phyloP scores from a whole-genome alignment of 768 basidiomycete species.

The Boletus vermiculosoides region DNA sequence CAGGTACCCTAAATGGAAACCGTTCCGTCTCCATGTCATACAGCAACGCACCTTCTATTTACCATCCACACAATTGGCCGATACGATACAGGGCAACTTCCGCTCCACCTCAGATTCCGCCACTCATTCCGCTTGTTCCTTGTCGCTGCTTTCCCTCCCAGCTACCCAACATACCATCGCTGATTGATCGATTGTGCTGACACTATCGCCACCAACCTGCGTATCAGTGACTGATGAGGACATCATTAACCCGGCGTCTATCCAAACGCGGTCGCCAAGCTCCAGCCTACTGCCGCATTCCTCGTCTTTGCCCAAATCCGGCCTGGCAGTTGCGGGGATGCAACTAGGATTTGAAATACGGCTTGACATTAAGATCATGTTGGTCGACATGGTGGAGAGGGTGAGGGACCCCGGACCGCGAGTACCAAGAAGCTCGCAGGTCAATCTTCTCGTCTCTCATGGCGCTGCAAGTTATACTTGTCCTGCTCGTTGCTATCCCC shows the following conservation, averaged over 20 bases:
- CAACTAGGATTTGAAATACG: slow-evolving; percentile 18
- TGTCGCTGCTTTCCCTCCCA: not conserved
- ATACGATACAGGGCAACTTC: slow-evolving; percentile 13
- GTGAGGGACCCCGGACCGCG: slow-evolving; percentile 13
- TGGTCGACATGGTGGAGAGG: slow-evolving; percentile 11
- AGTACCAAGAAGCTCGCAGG: slow-evolving; percentile 10
- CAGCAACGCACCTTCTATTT: slow-evolving; percentile 20
- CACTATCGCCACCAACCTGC: slow-evolving; percentile 1
- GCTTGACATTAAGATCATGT: slow-evolving; percentile 1
- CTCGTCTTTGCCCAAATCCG: slow-evolving; percentile 17
- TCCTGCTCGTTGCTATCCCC: slow-evolving; percentile 23
- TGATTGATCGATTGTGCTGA: slow-evolving; percentile 19
- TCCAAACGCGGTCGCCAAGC: slow-evolving; percentile 23
- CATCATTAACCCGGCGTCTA: slow-evolving; percentile 5
- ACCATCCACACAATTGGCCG: slow-evolving; percentile 19
- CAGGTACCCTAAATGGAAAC: slow-evolving; percentile 21
- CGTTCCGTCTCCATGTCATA: slow-evolving; percentile 22
- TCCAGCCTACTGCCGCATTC: slow-evolving; percentile 23
- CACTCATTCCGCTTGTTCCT: not conserved
- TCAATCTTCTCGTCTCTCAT: slow-evolving; percentile 21
- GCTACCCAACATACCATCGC: not conserved
- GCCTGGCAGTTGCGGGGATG: slow-evolving; percentile 18
- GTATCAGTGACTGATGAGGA: slow-evolving; percentile 5
- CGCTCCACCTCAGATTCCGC: slow-evolving; percentile 4
- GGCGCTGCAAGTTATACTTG: slow-evolving; percentile 20